Conservation (phyloP, 805 yeast genomes). For the Yamadazyma paraphyllophila region DNA sequence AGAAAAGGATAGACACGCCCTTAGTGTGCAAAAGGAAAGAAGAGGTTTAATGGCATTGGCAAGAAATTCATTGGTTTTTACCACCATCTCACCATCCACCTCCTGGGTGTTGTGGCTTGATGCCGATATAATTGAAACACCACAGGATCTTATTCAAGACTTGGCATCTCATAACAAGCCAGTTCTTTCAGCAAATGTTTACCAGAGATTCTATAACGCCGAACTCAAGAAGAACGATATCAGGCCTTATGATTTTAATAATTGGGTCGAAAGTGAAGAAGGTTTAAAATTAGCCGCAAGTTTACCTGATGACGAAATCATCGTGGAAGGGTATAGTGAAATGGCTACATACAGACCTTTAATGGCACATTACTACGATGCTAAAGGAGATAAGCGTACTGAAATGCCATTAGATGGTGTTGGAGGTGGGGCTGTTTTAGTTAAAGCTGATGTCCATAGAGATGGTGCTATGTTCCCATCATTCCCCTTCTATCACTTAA, state of each 20-base stretch:
- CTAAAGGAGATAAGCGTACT: slow-evolving; percentile 56
- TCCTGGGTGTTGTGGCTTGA: slow-evolving; percentile 98
- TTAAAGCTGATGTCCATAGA: slow-evolving; percentile 95
- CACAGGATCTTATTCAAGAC: slow-evolving; percentile 80
- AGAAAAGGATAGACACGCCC: slow-evolving; percentile 91
- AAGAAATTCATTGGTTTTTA: slow-evolving; percentile 84
- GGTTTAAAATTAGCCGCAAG: slow-evolving; percentile 72
- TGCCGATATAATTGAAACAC: slow-evolving; percentile 90
- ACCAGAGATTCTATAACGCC: slow-evolving; percentile 71
- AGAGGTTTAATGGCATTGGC: slow-evolving; percentile 92
- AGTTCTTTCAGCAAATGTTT: slow-evolving; percentile 88
- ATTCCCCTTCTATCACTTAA: slow-evolving; percentile 93
- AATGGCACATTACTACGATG: slow-evolving; percentile 85
- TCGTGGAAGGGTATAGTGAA: slow-evolving; percentile 92
- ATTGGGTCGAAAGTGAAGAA: slow-evolving; percentile 86
- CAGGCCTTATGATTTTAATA: slow-evolving; percentile 92
- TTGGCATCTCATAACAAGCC: slow-evolving; percentile 82
- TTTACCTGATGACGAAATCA: slow-evolving; percentile 83
- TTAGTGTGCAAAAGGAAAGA: slow-evolving; percentile 81
- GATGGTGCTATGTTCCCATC: slow-evolving; percentile 99
- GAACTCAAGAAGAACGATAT: slow-evolving; percentile 53
- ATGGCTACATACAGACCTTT: slow-evolving; percentile 91
- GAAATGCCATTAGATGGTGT: slow-evolving; percentile 94
- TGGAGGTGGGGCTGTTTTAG: slow-evolving; percentile 95
- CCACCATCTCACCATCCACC: slow-evolving; percentile 84